Evolutionary conservation across 2,329 filamentous ascomycete species (phyloP), one percentile per base, ranked within the genome.

Genomic region (Aspergillus pseudonomiae): DNA sequence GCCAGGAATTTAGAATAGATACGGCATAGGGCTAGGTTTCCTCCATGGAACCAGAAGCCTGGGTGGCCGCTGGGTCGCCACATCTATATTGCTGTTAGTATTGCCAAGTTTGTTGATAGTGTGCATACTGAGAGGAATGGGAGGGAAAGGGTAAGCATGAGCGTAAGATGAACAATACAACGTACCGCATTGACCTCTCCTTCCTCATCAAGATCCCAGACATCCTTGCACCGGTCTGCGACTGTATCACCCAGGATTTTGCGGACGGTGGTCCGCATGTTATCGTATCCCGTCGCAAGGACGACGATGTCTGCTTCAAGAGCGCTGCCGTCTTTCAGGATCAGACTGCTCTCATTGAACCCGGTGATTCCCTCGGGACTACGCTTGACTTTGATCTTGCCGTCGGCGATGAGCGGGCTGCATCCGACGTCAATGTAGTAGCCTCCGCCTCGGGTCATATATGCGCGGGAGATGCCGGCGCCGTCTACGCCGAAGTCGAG

Each of bases 41-140:
- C 88, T 0, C 87, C 88, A 66, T 89, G 86, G 66, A 86, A 86
- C 88, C 88, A 91, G 63, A 91, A 87, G 0, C 87, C 86, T 0
- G 86, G 85, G 60, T 89, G 87, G 0, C 88, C 88, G 26, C 82
- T 88, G 21, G 79, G 79, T 63, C 84, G 83, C 86, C 87, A 90
- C 68, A 71, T 71, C 69, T 71, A 48, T 48, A 54, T 16, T 6
- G 6, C 9, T 11, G 34, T 63, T 28, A 67, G 60, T 28, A 63
- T n/a, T 34, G 32, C 32, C 11, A 34, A 12, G 4, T 34, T 11
- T 34, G 32, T 12, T 34, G 11, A 34, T 12, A 34, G 12, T 34
- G 4, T 34, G 32, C 10, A 12, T 34, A 12, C 32, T 34, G 32
- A 34, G 32, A 41, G 32, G 32, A 36, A 36, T 30, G 46, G 16